These are phyloP conservation scores for Petunia axillaris DNA, from an alignment of 257 asterid genomes.

Conservation along the genomic window DNA sequence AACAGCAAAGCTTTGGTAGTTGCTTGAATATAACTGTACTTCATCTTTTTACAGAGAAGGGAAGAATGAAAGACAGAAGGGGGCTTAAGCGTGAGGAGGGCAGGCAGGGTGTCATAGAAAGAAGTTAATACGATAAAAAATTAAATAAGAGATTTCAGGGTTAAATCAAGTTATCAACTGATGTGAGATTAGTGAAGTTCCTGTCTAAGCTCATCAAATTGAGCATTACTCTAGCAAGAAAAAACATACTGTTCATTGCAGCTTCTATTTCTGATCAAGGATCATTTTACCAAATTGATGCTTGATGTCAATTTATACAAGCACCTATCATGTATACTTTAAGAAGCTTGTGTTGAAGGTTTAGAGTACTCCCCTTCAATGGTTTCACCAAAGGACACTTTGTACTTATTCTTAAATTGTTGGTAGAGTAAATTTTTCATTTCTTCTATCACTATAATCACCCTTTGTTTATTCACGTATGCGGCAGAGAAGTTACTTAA, in stretches of 20 bases:
- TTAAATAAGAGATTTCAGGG: neutral
- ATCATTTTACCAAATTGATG: neutral
- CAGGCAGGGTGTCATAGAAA: neutral
- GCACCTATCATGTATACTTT: slow-evolving; percentile 7
- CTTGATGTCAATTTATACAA: neutral
- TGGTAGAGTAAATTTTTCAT: slow-evolving; percentile 4
- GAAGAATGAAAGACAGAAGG: neutral
- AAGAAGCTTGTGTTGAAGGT: slow-evolving; percentile 5
- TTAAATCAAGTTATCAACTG: neutral
- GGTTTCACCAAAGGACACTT: neutral
- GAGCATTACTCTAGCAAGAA: neutral
- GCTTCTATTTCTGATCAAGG: neutral
- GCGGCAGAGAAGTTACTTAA: neutral
- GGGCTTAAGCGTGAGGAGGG: too few species aligned
- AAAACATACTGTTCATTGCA: neutral
- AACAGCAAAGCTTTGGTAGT: neutral
- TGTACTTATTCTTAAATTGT: neutral
- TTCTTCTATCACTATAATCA: neutral
- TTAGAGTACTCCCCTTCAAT: neutral
- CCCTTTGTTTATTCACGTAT: neutral
- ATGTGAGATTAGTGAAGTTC: neutral
- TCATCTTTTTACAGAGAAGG: neutral
- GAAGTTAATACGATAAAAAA: neutral
- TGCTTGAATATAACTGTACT: neutral
- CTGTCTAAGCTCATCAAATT: neutral